A percentile compares a stretch with the other conserved stretches of the same genome.
These are phyloP conservation scores for Sarocladium brachiariae DNA, from an alignment of 2,329 filamentous ascomycete genomes.

Conservation along the genomic window DNA sequence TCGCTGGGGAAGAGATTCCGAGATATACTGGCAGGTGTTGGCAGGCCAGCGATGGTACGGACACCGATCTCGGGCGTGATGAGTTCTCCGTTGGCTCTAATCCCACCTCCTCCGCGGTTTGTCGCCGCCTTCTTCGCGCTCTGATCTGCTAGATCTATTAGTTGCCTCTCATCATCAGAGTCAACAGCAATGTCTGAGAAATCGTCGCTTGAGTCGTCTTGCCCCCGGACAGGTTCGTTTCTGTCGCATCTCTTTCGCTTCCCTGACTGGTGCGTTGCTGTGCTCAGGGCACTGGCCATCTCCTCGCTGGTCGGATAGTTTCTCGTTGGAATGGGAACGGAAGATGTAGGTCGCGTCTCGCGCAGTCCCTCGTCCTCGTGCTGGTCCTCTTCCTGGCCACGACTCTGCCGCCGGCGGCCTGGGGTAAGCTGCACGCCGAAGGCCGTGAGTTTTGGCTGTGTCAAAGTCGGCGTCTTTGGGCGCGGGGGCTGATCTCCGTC, in stretches of 20 bases:
- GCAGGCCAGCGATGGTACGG: conserved; percentile 19
- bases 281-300: conserved; percentile 15
- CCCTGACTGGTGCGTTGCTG: conserved; percentile 14
- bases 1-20: conserved; percentile 28
- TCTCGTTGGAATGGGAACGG: not conserved
- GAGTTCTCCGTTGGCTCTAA: conserved; percentile 7
- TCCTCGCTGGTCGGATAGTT: not conserved
- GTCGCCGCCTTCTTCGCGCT: conserved; percentile 21
- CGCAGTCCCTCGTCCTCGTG: not conserved
- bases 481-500: conserved; percentile 12
- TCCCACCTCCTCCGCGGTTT: not conserved
- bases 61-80: conserved; percentile 21
- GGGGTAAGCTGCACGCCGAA: conserved; percentile 23
- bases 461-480: conserved; percentile 21
- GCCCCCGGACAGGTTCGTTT: not conserved
- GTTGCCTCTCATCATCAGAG: conserved; percentile 32
- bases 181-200: conserved; percentile 26
- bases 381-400: not conserved
- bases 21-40: conserved; percentile 27
- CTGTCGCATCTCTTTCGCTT: conserved; percentile 22
- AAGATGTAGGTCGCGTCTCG: not conserved
- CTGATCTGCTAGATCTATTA: conserved; percentile 28
- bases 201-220: conserved; percentile 21
- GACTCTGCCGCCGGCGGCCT: conserved; percentile 11
- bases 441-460: conserved; percentile 21